Base-by-base conservation (phyloP, 2,329 filamentous ascomycete species). In the Xylaria sp. region DNA sequence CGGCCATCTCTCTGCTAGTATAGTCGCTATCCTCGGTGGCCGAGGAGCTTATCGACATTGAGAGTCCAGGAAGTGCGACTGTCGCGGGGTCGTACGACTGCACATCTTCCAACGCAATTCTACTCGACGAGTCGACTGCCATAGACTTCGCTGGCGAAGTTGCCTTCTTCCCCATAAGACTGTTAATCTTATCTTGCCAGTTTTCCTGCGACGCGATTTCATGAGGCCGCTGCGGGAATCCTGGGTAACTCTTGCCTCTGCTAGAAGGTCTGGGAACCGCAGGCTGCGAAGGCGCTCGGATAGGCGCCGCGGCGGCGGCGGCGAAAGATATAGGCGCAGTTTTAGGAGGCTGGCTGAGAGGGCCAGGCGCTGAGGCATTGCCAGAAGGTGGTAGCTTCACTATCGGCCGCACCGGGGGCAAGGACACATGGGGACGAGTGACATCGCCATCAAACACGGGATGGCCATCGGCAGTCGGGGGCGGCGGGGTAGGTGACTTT, bases 151-250 rank as follows among this genome's bases (percentile, higher is more conserved):
- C 77, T 13, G 77, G 78, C 18, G 80, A 74, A 7, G 72, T 66
- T 5, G 84, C 79, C 68, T 89, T 92, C 38, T 77, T 76, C n/a
- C 85, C 84, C 62, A 86, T 83, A 34, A 96, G 80, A 41, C 82
- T 87, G 71, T 96, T 92, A 70, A 97, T 92, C 65, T 86, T 86
- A 64, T 89, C 87, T 71, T 96, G 91, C 92, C 92, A 93, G 50
- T 80, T 80, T 40, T 69, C 66, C 43, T 70, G 68, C 1, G 64
- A 68, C 5, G 62, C 62, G 22, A 69, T 68, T 48, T 69, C 67
- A 34, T 65, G 62, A 4, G 68, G 61, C 7, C 47, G 64, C 58
- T 70, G 68, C 16, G 56, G 55, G 34, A 65, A 59, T 8, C 60
- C 59, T n/a, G 56, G 61, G 19, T 64, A 67, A 2, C 54, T 58